Conservation (phyloP, 2,329 filamentous ascomycete species). For the Alternaria solani region DNA sequence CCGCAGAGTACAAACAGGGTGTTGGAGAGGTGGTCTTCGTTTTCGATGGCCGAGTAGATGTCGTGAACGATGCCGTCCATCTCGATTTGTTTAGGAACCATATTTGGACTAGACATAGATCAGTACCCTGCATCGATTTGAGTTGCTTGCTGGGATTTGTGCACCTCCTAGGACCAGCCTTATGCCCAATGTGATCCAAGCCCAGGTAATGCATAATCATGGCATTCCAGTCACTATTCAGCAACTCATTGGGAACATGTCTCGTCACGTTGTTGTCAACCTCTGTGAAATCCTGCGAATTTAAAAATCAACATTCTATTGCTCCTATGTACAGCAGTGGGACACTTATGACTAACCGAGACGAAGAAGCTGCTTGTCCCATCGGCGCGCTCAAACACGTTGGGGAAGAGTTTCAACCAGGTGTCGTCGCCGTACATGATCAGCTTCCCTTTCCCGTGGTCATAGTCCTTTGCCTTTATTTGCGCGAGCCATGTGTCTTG, state of each 20-base stretch:
- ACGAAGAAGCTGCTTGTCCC: slow-evolving; percentile 99
- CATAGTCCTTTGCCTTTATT: slow-evolving; percentile 70
- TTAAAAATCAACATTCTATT: slow-evolving; percentile 41
- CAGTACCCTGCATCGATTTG: slow-evolving; percentile 5
- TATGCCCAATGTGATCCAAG: slow-evolving; percentile 96
- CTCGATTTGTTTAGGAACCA: slow-evolving; percentile 90
- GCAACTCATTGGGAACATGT: slow-evolving; percentile 80
- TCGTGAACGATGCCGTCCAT: slow-evolving; percentile 85
- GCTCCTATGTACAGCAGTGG: slow-evolving; percentile 43
- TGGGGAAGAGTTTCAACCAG: slow-evolving; percentile 95
- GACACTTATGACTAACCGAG: slow-evolving; percentile 69
- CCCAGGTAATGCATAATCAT: slow-evolving; percentile 97
- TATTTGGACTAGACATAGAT: slow-evolving; percentile 71
- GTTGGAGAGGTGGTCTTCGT: slow-evolving; percentile 73
- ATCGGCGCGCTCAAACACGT: slow-evolving; percentile 84
- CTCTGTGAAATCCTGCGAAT: slow-evolving; percentile 86
- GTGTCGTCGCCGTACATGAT: slow-evolving; percentile 98
- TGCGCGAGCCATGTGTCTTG: slow-evolving; percentile 98
- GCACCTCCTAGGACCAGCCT: slow-evolving; percentile 84
- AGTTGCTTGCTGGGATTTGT: not conserved
- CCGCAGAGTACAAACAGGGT: slow-evolving; percentile 87
- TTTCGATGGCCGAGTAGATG: slow-evolving; percentile 79
- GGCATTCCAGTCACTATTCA: slow-evolving; percentile 83
- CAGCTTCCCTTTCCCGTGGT: slow-evolving; percentile 64
- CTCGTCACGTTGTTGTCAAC: slow-evolving; percentile 98